Percentiles rank a stretch among this genome's conserved stretches.
These are phyloP conservation scores for Taiozyma sp. DNA, from an alignment of 1,139 yeast genomes.

Conservation along the genomic window DNA sequence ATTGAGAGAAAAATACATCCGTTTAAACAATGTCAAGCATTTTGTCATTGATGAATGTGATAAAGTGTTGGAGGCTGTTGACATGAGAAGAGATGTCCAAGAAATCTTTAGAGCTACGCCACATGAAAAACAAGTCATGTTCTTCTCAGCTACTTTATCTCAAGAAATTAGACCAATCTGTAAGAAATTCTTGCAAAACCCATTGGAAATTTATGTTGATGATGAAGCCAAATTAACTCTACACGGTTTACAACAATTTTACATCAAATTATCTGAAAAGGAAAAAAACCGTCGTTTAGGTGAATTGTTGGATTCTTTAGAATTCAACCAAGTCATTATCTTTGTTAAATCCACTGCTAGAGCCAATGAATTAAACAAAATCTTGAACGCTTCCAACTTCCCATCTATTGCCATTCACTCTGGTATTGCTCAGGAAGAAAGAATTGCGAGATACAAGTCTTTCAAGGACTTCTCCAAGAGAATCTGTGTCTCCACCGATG, in stretches of 20 bases:
- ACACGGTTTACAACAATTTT: constrained; percentile 98
- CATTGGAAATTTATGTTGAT: constrained; percentile 94
- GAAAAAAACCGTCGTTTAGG: constrained; percentile 94
- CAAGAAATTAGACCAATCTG: constrained; percentile 95
- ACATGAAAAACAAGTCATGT: constrained; percentile 98
- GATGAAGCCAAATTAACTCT: constrained; percentile 96
- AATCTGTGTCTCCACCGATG: constrained; percentile 97
- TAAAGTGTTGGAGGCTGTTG: constrained; percentile 86
- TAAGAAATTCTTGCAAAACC: constrained; percentile 97
- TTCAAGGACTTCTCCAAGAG: constrained; percentile 98
- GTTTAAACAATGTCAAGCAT: constrained; percentile 86
- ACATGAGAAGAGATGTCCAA: constrained; percentile 98
- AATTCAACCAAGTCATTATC: constrained; percentile 96
- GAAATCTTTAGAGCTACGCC: constrained; percentile 98
- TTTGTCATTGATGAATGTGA: constrained; percentile 98
- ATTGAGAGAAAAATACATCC: constrained; percentile 84
- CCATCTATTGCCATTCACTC: constrained; percentile 98
- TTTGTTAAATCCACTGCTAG: constrained; percentile 90
- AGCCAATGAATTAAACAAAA: constrained; percentile 86
- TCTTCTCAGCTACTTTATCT: constrained; percentile 96
- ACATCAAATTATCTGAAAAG: constrained; percentile 79
- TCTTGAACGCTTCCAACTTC: constrained; percentile 90
- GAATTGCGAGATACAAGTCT: constrained; percentile 93
- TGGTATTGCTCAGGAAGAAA: constrained; percentile 94
- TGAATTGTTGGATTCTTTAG: constrained; percentile 88